Conservation (phyloP, 1,284 basidiomycete genomes). For the Porodaedalea pini region DNA sequence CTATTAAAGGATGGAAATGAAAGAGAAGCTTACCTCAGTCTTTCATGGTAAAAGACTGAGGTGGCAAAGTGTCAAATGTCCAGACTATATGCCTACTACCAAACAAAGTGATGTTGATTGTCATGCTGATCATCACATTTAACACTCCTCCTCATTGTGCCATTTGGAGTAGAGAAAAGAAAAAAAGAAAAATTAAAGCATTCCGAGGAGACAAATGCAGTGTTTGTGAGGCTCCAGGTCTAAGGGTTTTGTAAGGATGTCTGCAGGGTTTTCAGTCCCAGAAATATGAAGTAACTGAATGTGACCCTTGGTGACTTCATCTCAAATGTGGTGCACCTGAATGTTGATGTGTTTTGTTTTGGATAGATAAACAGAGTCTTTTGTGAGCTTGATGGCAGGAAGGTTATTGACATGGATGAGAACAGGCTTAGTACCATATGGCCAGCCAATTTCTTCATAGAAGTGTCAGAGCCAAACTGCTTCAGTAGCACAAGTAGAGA, state of each 20-base stretch:
- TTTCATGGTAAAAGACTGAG: no score
- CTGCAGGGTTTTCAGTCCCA: conserved; percentile 3
- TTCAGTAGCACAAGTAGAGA: no score
- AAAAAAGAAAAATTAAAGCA: no score
- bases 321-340: conserved; percentile 37
- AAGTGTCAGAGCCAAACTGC: conserved; percentile 19
- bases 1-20: no score
- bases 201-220: neutral
- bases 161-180: no score
- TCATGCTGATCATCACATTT: no score
- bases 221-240: neutral
- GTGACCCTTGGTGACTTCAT: conserved; percentile 21
- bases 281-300: neutral
- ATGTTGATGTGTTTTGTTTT: conserved; percentile 43
- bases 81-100: no score
- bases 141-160: no score
- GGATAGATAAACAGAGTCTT: conserved; percentile 31
- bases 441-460: neutral
- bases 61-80: no score
- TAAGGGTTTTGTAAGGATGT: conserved; percentile 10
- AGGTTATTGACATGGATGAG: conserved; percentile 1
- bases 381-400: conserved; percentile 32
- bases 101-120: no score
- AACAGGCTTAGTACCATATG: neutral
- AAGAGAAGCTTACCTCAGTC: no score